A percentile compares a stretch with the other conserved stretches of the same genome.
These are phyloP conservation scores for Kalanchoe fedtschenkoi DNA, from an alignment of 164 flowering plant genomes.

Conservation along the genomic window DNA sequence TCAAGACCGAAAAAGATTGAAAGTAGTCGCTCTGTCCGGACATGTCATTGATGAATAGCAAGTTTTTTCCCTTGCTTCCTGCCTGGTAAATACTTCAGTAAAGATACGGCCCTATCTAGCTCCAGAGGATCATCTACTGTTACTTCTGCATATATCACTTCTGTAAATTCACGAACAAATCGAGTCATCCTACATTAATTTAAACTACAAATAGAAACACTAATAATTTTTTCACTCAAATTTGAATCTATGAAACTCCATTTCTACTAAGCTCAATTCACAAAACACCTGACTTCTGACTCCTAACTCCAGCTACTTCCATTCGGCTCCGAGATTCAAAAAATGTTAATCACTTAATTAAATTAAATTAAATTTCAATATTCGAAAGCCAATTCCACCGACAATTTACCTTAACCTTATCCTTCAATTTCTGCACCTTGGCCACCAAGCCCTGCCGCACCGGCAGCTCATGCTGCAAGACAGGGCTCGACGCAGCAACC, in stretches of 20 bases:
- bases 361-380: too few relatives aligned
- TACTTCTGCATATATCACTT: too few relatives aligned
- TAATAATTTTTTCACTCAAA: too few relatives aligned
- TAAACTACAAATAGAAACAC: too few relatives aligned
- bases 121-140: not conserved
- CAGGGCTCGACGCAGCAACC: slow-evolving; percentile 51
- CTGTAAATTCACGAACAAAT: too few relatives aligned
- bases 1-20: too few relatives aligned
- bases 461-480: slow-evolving; percentile 26
- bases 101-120: not conserved
- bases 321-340: not conserved
- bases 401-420: slow-evolving; percentile 54
- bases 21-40: too few relatives aligned
- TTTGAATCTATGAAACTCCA: not conserved
- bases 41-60: too few relatives aligned
- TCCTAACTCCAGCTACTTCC: not conserved
- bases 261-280: not conserved
- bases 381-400: not conserved
- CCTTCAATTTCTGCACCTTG: slow-evolving; percentile 55
- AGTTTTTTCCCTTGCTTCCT: too few relatives aligned
- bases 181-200: too few relatives aligned
- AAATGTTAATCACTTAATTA: too few relatives aligned
- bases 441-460: slow-evolving; percentile 29
- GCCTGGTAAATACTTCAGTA: too few relatives aligned
- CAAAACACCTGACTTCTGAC: not conserved